Evolutionary conservation across 352 stramenopile species (phyloP), one percentile per base, ranked within the genome.

Genomic region (Phytophthora hibernalis): DNA sequence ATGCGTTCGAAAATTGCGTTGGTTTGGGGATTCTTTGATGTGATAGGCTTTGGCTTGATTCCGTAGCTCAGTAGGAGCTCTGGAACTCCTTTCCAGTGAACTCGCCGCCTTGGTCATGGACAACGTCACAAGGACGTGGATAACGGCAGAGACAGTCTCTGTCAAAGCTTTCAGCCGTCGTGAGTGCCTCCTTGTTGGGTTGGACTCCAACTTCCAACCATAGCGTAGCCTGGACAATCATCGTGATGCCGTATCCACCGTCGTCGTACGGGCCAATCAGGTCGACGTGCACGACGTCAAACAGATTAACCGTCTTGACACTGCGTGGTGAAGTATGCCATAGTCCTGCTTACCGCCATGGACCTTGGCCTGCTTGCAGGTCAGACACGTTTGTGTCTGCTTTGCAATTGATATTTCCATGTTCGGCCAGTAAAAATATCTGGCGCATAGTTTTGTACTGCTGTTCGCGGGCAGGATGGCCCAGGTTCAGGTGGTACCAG

Each of bases 291-390:
- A 54, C 31, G 12, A 63, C 11, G 8, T 63, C 33, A 18, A 63
- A 63, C 21, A 21, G 44, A 12, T 54, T 48, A 9, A 54, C 33
- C 3, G 20, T 55, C 15, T 48, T 54, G 3, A 47, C 12, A 0
- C 18, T 38, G 13, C 43, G n/a, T 2, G 54, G 42, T 21, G 30
- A 4, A 55, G 21, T 16, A 40, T 15, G 2, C 54, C 31, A 15
- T 48, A 63, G 33, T 54, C 28, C 21, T 54, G 42, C 10, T 53
- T 61, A 13, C 42, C 54, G 0, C 54, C 54, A 37, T 63, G 54
- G 9, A 63, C 18, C 21, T 54, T 63, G 33, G 33, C 2, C 9
- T 9, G 9, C 13, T 40, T 40, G 33, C 33, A 40, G 9, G 33
- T 40, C 9, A 40, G 9, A 3, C 33, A 40, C 33, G 9, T 11